These are phyloP conservation scores for Saccharomyces pastorianus DNA, from an alignment of 1,139 yeast species.

Conservation along the genomic window DNA sequence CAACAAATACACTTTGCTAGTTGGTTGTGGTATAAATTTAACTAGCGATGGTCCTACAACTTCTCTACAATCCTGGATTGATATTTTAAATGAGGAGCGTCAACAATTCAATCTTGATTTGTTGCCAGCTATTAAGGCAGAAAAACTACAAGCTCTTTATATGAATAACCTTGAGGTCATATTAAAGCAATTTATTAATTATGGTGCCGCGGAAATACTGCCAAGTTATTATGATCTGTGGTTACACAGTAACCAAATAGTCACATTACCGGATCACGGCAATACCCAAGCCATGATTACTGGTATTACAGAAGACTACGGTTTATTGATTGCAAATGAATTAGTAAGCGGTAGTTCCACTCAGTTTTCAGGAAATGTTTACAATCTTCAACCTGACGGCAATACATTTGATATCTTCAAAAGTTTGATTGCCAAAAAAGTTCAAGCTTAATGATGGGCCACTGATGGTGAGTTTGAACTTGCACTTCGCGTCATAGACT, in stretches of 20 bases:
- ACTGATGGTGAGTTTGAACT: too few relatives aligned
- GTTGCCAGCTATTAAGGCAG: conserved; percentile 50
- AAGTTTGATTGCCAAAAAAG: conserved; percentile 74
- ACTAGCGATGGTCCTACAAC: conserved; percentile 87
- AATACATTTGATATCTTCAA: conserved; percentile 92
- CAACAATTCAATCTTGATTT: conserved; percentile 34
- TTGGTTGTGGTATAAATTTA: conserved; percentile 86
- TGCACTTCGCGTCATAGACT: neutral
- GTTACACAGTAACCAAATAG: conserved; percentile 70
- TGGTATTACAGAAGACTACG: conserved; percentile 82
- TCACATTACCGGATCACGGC: conserved; percentile 41
- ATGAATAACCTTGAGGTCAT: conserved; percentile 58
- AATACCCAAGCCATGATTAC: conserved; percentile 53
- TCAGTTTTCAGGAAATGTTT: conserved; percentile 43
- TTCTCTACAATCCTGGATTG: conserved; percentile 65
- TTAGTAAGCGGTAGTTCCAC: conserved; percentile 35
- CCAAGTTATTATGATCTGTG: conserved; percentile 73
- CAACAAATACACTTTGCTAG: conserved; percentile 52
- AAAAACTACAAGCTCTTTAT: conserved; percentile 60
- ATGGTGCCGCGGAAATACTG: conserved; percentile 65
- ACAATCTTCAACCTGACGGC: conserved; percentile 90
- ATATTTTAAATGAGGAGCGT: conserved; percentile 48
- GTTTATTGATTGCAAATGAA: conserved; percentile 71
- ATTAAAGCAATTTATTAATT: conserved; percentile 48
- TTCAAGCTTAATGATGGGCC: neutral